Base-by-base conservation (phyloP, 148 eudicot genomes). In the Talinum fruticosum region DNA sequence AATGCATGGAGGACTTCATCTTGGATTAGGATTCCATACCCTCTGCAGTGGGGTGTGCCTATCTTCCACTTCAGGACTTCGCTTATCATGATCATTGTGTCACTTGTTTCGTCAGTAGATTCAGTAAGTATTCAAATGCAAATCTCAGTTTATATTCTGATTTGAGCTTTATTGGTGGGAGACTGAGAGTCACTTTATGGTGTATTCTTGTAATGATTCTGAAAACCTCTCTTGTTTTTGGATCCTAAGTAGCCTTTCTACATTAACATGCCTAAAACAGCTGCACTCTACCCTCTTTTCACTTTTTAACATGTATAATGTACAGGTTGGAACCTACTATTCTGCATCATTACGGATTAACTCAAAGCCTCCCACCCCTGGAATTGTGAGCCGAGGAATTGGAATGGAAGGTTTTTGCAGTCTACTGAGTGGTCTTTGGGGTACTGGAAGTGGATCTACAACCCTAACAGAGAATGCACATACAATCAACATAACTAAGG, bases 401-500 rank as follows among this genome's bases (percentile, higher is more conserved):
- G 99, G 92, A 66, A 65, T 96, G 83, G 99, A 96, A 90, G 99
- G 99, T 33, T 91, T 93, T 78, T 96, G 97, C 79, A 96, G 97
- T 85, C 74, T 87, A 66, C 80, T 96, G 71, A 94, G 95, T 85
- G 97, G 99, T 74, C 89, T 96, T 77, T 96, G 99, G 99, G 99
- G 97, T 54, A 81, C 99, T 36, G 97, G 97, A 72, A 87, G 91
- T 68, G 97, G 97, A 75, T 91, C 97, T 65, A 88, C 99, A 66
- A 93, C 97, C 68, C 81, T 93, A 83, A 91, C 97, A 5, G 97
- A 96, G 78, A 96, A 96, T 59, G 77, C 84, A 73, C 94, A 96
- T 83, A 93, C 99, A 37, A 90, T 96, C 80, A 81, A 86, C 75
- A 81, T 82, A 78, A 96, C 97, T 59, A 89, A 86, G 81, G 89